Conservation (phyloP, 148 eudicot genomes). For the Spergularia marina region DNA sequence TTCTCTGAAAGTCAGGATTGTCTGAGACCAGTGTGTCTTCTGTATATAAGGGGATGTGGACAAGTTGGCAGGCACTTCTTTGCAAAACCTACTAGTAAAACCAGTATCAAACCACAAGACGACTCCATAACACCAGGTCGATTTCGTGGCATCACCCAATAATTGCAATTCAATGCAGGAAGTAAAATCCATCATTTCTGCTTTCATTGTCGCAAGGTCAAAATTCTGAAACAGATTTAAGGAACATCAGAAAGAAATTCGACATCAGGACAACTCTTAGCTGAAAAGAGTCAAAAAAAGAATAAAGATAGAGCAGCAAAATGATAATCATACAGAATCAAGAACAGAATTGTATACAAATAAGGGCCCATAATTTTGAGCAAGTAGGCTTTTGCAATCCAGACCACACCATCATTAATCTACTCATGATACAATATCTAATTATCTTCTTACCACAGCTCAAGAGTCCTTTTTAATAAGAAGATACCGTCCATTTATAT, state of each 20-base stretch:
- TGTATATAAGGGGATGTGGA: slow-evolving; percentile 83
- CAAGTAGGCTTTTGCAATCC: not conserved
- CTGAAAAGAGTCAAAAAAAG: not conserved
- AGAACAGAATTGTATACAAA: not conserved
- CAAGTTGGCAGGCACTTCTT: slow-evolving; percentile 54
- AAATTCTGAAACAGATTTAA: slow-evolving; percentile 51
- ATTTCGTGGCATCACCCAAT: not conserved
- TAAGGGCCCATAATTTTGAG: not conserved
- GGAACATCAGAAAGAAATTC: not conserved
- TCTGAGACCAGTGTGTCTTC: slow-evolving; percentile 87
- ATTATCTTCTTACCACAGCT: not conserved
- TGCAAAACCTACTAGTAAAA: slow-evolving; percentile 78
- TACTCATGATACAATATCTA: not conserved
- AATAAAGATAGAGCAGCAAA: not conserved
- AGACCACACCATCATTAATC: not conserved
- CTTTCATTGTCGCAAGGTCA: slow-evolving; percentile 76
- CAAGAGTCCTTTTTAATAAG: too few species aligned
- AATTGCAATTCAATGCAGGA: slow-evolving; percentile 56
- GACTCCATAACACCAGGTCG: slow-evolving; percentile 69
- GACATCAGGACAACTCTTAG: not conserved
- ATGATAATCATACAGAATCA: not conserved
- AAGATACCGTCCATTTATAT: too few species aligned
- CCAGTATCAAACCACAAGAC: slow-evolving; percentile 93
- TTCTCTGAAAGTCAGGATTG: slow-evolving; percentile 77
- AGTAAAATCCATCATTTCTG: slow-evolving; percentile 82